Conservation (phyloP, 768 basidiomycete genomes). For the Vararia minispora region DNA sequence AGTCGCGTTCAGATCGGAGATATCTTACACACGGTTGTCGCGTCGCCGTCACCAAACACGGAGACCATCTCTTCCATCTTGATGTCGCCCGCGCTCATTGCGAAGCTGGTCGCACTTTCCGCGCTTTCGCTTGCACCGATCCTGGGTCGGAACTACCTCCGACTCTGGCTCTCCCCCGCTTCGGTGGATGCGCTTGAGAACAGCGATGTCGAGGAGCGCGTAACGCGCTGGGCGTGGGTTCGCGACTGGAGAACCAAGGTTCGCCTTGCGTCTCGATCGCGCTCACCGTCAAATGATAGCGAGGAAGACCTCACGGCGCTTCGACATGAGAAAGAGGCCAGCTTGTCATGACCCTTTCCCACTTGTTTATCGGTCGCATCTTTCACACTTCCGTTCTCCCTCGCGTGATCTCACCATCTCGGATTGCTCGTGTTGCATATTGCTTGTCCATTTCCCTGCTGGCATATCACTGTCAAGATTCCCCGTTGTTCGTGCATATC, state of each 20-base stretch:
- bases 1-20: conserved; percentile 58
- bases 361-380: too few species aligned
- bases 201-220: conserved; percentile 26
- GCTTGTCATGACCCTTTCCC: too few species aligned
- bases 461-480: too few species aligned
- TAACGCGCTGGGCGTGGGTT: conserved; percentile 50
- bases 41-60: conserved; percentile 54
- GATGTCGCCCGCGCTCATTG: conserved; percentile 69
- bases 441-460: too few species aligned
- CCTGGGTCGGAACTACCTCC: conserved; percentile 57
- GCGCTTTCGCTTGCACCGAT: conserved; percentile 83
- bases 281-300: conserved; percentile 27
- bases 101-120: conserved; percentile 76
- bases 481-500: too few species aligned
- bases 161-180: conserved; percentile 37
- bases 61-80: conserved; percentile 82
- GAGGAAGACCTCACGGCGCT: too few species aligned
- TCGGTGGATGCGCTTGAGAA: conserved; percentile 7
- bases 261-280: conserved; percentile 39
- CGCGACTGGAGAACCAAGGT: conserved; percentile 57
- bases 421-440: too few species aligned
- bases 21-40: conserved; percentile 75
- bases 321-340: too few species aligned
- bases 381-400: too few species aligned
- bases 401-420: too few species aligned